Conservation (phyloP, 2,329 filamentous ascomycete genomes). For the Hansfordia pulvinata region DNA sequence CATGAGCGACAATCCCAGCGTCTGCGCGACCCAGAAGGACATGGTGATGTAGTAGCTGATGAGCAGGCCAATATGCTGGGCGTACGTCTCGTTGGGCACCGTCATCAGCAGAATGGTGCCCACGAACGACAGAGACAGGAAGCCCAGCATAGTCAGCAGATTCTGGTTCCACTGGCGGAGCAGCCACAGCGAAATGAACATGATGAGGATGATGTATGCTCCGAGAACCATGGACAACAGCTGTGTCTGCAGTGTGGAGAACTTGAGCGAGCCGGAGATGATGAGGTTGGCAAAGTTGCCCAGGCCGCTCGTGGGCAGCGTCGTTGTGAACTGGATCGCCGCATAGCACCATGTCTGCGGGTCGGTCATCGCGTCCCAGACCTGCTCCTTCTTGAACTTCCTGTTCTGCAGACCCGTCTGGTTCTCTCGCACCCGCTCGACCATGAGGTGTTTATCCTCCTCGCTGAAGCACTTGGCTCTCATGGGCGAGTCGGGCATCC, state of each 20-base stretch:
- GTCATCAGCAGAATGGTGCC: conserved; percentile 44
- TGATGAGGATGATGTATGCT: conserved; percentile 21
- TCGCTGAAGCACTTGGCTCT: conserved; percentile 34
- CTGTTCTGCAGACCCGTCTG: conserved; percentile 23
- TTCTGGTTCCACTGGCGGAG: conserved; percentile 1
- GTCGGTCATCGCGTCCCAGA: conserved; percentile 22
- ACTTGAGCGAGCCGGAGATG: conserved; percentile 21
- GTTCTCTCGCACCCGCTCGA: conserved; percentile 22
- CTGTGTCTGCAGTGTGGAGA: conserved; percentile 21
- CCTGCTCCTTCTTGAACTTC: conserved; percentile 19
- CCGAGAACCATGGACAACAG: conserved; percentile 27
- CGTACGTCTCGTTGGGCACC: conserved; percentile 31
- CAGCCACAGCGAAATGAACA: conserved; percentile 8
- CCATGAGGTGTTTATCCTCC: conserved; percentile 21
- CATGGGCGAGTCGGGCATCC: conserved; percentile 35
- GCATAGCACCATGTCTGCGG: conserved; percentile 16
- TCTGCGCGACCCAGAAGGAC: conserved; percentile 44
- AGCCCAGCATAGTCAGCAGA: conserved; percentile 10
- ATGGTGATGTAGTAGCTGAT: conserved; percentile 45
- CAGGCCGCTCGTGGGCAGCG: conserved; percentile 17
- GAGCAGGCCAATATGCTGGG: conserved; percentile 36
- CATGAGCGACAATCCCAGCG: conserved; percentile 35
- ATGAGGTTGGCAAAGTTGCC: conserved; percentile 26
- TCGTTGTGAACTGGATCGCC: conserved; percentile 11
- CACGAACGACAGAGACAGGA: conserved; percentile 19